phyloP scores from a whole-genome alignment of 176 grass and related monocot species.

The Avena sativa region DNA sequence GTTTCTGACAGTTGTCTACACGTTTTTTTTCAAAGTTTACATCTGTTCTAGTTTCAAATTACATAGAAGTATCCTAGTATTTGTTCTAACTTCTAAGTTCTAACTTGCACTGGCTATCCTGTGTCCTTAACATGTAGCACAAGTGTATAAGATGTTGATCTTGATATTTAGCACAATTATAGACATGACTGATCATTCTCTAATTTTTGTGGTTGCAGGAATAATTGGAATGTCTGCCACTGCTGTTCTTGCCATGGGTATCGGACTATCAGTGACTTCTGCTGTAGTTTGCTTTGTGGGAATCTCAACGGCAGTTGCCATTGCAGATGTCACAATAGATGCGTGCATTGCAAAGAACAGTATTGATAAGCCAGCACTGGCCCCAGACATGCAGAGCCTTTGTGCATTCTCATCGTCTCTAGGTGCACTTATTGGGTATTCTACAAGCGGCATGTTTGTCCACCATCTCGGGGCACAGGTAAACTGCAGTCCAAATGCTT shows the following conservation, averaged over 20 bases:
- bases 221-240: slow-evolving; percentile 58
- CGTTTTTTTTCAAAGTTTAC: background rate
- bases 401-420: slow-evolving; percentile 75
- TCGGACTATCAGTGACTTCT: slow-evolving; percentile 53
- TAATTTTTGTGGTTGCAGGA: slow-evolving; percentile 49
- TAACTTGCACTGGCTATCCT: background rate
- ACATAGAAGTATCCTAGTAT: slow-evolving; percentile 11
- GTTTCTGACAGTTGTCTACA: background rate
- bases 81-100: background rate
- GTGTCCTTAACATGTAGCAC: background rate
- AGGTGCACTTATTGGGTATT: slow-evolving; percentile 78
- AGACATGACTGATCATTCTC: slow-evolving; percentile 3
- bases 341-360: slow-evolving; percentile 94
- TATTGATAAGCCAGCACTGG: slow-evolving; percentile 78
- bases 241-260: slow-evolving; percentile 49
- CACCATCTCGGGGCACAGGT: slow-evolving; percentile 83
- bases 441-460: slow-evolving; percentile 81
- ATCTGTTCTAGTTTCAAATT: background rate
- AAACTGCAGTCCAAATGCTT: background rate
- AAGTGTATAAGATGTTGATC: background rate
- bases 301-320: slow-evolving; percentile 70
- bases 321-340: slow-evolving; percentile 89
- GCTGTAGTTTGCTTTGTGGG: slow-evolving; percentile 78
- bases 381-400: slow-evolving; percentile 91
- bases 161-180: slow-evolving; percentile 29